Conservation (phyloP, 2,329 filamentous ascomycete genomes). For the Ramichloridium luteum region DNA sequence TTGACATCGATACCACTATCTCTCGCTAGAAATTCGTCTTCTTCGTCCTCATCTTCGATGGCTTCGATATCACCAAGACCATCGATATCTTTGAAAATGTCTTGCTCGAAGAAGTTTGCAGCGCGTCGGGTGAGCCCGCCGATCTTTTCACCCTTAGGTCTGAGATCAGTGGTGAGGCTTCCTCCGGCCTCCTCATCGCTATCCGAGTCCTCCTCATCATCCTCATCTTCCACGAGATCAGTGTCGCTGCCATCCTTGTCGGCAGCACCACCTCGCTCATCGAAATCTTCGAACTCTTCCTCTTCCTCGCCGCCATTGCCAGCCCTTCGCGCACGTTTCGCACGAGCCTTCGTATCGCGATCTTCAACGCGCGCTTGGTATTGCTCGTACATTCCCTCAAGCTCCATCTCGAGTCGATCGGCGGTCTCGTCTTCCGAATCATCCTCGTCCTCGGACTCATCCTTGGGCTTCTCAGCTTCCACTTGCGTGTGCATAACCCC, state of each 20-base stretch:
- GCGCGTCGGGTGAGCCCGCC: constrained; percentile 69
- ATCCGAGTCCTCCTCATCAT: constrained; percentile 50
- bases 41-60: constrained; percentile 25
- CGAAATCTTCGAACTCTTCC: constrained; percentile 82
- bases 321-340: constrained; percentile 75
- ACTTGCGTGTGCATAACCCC: constrained; percentile 65
- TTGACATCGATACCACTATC: constrained; percentile 32
- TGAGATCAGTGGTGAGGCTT: constrained; percentile 49
- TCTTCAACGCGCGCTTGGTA: constrained; percentile 72
- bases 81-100: constrained; percentile 78
- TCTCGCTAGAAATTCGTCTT: constrained; percentile 29
- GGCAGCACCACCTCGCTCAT: constrained; percentile 45
- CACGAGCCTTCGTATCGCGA: constrained; percentile 73
- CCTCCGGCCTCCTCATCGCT: constrained; percentile 32
- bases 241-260: constrained; percentile 41
- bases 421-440: constrained; percentile 64
- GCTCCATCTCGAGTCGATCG: constrained; percentile 69
- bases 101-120: constrained; percentile 82
- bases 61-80: constrained; percentile 36
- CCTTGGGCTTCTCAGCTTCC: constrained; percentile 35
- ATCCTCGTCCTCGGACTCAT: constrained; percentile 42
- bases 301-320: constrained; percentile 46
- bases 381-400: constrained; percentile 77
- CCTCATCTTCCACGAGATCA: constrained; percentile 40
- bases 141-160: constrained; percentile 33